Conservation (phyloP, 2,329 filamentous ascomycete species). For the Fusarium gaditjirri region DNA sequence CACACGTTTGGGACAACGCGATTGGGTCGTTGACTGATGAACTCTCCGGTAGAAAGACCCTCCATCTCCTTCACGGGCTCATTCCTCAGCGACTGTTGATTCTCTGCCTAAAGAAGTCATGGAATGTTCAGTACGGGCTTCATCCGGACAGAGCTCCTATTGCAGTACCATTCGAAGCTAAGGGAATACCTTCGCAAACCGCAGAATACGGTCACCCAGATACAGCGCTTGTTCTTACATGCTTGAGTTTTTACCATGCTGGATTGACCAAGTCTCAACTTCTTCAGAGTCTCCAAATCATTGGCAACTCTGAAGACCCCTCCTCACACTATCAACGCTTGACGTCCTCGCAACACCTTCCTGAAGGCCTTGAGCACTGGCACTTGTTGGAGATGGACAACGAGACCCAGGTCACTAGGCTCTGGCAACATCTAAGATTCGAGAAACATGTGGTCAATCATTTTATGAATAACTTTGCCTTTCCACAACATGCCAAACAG, state of each 20-base stretch:
- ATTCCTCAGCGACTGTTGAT: slow-evolving; percentile 67
- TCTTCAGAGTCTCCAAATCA: slow-evolving; percentile 57
- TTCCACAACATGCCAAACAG: slow-evolving; percentile 71
- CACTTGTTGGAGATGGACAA: slow-evolving; percentile 70
- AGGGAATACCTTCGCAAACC: slow-evolving; percentile 69
- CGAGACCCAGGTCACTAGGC: slow-evolving; percentile 56
- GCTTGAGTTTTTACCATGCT: slow-evolving; percentile 72
- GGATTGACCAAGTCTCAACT: slow-evolving; percentile 64
- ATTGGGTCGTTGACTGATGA: slow-evolving; percentile 47
- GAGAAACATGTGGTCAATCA: slow-evolving; percentile 50
- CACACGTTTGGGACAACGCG: not conserved
- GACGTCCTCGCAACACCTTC: slow-evolving; percentile 52
- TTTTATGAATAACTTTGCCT: slow-evolving; percentile 72
- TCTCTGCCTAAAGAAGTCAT: slow-evolving; percentile 69
- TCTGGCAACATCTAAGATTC: slow-evolving; percentile 63
- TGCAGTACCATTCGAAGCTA: slow-evolving; percentile 74
- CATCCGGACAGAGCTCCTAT: slow-evolving; percentile 65
- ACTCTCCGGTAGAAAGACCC: slow-evolving; percentile 42
- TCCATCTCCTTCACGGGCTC: slow-evolving; percentile 71
- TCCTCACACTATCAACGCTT: slow-evolving; percentile 65
- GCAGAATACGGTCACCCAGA: slow-evolving; percentile 77
- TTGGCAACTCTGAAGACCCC: slow-evolving; percentile 67
- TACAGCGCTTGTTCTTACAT: slow-evolving; percentile 72
- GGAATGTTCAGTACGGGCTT: slow-evolving; percentile 73
- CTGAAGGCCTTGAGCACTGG: slow-evolving; percentile 62